These are phyloP conservation scores for Periconia sp. DNA, from an alignment of 2,329 filamentous ascomycete species.

Conservation along the genomic window DNA sequence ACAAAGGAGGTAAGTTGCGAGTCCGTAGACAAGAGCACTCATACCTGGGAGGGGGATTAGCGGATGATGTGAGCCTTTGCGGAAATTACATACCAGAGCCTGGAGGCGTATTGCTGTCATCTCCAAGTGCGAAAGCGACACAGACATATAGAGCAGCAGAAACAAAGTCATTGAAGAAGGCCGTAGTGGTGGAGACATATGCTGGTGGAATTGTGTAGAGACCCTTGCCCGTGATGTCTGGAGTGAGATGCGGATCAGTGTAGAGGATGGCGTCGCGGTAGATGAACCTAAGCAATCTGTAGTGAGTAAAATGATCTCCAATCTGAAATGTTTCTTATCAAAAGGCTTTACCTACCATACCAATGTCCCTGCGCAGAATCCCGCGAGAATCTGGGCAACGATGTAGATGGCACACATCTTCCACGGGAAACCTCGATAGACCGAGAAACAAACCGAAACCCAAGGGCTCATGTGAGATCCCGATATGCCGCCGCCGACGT, in stretches of 20 bases:
- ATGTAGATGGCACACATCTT: constrained; percentile 59
- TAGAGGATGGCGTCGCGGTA: constrained; percentile 59
- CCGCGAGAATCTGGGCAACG: constrained; percentile 59
- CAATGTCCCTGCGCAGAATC: constrained; percentile 54
- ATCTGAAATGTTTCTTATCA: too few species aligned
- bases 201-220: constrained; percentile 72
- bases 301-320: constrained; percentile 1
- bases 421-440: constrained; percentile 67
- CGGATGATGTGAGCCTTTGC: constrained; percentile 73
- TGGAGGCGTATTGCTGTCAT: constrained; percentile 53
- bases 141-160: constrained; percentile 72
- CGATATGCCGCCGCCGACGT: constrained; percentile 53
- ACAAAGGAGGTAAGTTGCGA: constrained; percentile 31
- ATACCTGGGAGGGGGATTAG: constrained; percentile 23
- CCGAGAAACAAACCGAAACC: constrained; percentile 49
- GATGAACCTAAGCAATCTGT: too few species aligned
- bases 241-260: constrained; percentile 57
- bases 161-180: constrained; percentile 75
- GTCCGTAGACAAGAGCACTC: constrained; percentile 56
- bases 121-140: constrained; percentile 69
- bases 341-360: constrained; percentile 46
- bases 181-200: constrained; percentile 68
- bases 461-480: constrained; percentile 58
- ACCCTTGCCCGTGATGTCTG: constrained; percentile 51
- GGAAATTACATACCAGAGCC: constrained; percentile 61